Conservation (phyloP, 345 rosid species). For the Jatropha curcas region DNA sequence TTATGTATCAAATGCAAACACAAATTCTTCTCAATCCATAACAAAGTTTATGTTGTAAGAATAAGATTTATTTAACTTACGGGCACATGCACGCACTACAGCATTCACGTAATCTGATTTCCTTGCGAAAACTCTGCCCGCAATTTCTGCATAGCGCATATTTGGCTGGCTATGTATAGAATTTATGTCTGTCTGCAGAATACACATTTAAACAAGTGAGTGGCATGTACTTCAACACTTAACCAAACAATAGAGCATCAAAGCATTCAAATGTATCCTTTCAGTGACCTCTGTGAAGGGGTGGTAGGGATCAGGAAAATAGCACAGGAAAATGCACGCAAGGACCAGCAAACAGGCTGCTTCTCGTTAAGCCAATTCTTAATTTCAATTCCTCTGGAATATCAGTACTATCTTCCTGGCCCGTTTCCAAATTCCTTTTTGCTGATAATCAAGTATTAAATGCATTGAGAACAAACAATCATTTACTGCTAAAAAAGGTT, state of each 20-base stretch:
- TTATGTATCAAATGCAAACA: too few species aligned
- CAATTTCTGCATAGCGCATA: constrained; percentile 56
- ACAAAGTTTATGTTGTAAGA: neutral
- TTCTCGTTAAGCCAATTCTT: constrained; percentile 91
- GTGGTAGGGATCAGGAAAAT: constrained; percentile 72
- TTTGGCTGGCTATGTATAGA: constrained; percentile 76
- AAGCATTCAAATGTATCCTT: neutral
- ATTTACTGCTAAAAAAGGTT: too few species aligned
- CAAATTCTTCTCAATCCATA: too few species aligned
- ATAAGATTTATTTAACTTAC: constrained; percentile 48
- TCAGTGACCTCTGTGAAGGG: constrained; percentile 66
- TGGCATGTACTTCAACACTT: constrained; percentile 5
- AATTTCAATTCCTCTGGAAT: constrained; percentile 80
- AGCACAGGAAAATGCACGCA: constrained; percentile 84
- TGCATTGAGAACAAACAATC: constrained; percentile 19
- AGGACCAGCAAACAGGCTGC: constrained; percentile 96
- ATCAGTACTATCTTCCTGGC: constrained; percentile 86
- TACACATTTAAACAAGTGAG: constrained; percentile 16
- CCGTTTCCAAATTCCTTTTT: constrained; percentile 92
- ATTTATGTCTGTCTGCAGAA: constrained; percentile 79
- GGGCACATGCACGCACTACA: constrained; percentile 82
- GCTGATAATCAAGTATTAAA: constrained; percentile 50
- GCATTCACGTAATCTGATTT: constrained; percentile 80
- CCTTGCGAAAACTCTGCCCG: constrained; percentile 67
- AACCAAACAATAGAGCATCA: constrained; percentile 16